Evolutionary conservation across 768 basidiomycete species (phyloP).

Genomic region (Trametopsis cervina): DNA sequence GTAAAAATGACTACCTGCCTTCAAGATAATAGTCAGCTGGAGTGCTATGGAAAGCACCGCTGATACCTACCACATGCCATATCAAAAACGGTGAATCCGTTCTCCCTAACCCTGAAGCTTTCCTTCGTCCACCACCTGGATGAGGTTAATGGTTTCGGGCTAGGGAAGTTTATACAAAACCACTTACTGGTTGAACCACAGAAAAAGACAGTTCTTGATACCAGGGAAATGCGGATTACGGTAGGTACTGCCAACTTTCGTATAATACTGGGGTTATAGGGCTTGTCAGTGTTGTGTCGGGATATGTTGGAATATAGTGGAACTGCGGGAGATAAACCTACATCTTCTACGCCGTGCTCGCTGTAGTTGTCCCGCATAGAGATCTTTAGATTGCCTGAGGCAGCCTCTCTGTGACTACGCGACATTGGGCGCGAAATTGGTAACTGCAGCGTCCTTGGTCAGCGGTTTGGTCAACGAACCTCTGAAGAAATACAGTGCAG

Average conservation of each 20-base stretch:
- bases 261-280: constrained; percentile 62
- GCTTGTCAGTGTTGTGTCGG: too few relatives aligned
- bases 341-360: constrained; percentile 54
- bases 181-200: constrained; percentile 44
- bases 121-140: constrained; percentile 35
- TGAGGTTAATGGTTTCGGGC: too few relatives aligned
- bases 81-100: constrained; percentile 42
- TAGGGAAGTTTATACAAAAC: too few relatives aligned
- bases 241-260: constrained; percentile 58
- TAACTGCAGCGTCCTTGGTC: too few relatives aligned
- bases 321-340: constrained; percentile 19
- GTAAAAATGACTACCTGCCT: constrained; percentile 19
- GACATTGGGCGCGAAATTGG: too few relatives aligned
- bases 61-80: constrained; percentile 41
- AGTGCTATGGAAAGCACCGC: not conserved
- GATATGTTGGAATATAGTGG: not conserved
- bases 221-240: constrained; percentile 71
- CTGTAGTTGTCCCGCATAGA: constrained; percentile 47
- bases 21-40: not conserved
- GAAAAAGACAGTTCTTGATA: constrained; percentile 45
- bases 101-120: constrained; percentile 13
- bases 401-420: constrained; percentile 6
- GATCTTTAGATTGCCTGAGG: constrained; percentile 22
- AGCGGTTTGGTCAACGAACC: too few relatives aligned
- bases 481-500: too few relatives aligned